phyloP scores from a whole-genome alignment of 176 grass and related monocot species.

The Aechmea fasciata region DNA sequence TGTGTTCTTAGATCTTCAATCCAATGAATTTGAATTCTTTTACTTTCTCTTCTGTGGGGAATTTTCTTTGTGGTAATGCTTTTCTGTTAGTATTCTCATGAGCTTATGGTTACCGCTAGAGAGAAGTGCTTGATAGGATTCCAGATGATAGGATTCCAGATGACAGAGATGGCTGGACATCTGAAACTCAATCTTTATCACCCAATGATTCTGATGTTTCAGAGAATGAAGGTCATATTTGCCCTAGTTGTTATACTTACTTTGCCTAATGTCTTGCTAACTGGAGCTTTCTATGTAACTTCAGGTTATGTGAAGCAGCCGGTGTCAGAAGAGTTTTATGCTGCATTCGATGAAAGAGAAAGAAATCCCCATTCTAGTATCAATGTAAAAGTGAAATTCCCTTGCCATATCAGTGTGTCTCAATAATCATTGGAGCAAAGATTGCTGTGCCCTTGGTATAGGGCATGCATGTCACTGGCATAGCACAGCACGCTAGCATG shows the following conservation, averaged over 20 bases:
- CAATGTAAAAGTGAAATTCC: background rate
- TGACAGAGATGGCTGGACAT: slow-evolving; percentile 1
- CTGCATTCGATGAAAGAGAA: background rate
- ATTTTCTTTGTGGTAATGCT: background rate
- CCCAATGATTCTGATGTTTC: slow-evolving; percentile 2
- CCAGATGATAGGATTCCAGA: slow-evolving; percentile 8
- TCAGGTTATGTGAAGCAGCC: slow-evolving; percentile 6
- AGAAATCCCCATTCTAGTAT: background rate
- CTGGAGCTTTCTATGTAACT: background rate
- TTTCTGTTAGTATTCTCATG: slow-evolving; percentile 1
- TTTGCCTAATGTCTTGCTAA: background rate
- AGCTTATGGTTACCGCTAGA: background rate
- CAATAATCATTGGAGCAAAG: background rate
- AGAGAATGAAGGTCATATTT: slow-evolving; percentile 7
- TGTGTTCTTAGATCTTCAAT: background rate
- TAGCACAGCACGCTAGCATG: too few relatives aligned
- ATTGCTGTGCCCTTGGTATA: background rate
- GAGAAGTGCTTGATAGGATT: slow-evolving; percentile 8
- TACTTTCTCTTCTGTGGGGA: background rate
- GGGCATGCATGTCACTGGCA: background rate
- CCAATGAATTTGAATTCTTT: background rate
- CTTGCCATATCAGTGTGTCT: background rate
- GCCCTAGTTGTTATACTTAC: background rate
- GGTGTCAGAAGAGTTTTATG: background rate
- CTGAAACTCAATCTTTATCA: slow-evolving; percentile 5